These are phyloP conservation scores for Pseudozyma sp. DNA, from an alignment of 1,284 basidiomycete genomes.

Conservation along the genomic window DNA sequence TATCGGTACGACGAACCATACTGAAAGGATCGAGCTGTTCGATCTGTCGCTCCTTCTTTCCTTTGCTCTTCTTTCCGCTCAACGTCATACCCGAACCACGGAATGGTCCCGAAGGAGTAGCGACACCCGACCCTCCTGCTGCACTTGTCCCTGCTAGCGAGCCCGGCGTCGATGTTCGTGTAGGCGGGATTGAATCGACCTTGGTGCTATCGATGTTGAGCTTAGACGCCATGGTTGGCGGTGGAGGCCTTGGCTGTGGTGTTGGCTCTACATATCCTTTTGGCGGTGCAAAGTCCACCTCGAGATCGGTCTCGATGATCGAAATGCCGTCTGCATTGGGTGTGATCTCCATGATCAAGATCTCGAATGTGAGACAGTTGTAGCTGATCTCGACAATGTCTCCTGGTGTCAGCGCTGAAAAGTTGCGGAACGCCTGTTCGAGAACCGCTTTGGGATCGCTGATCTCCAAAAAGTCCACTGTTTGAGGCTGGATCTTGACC, in stretches of 20 bases:
- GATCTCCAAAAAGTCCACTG: constrained; percentile 89
- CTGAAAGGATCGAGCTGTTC: constrained; percentile 63
- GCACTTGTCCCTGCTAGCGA: constrained; percentile 39
- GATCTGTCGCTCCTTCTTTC: constrained; percentile 64
- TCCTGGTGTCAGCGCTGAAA: constrained; percentile 74
- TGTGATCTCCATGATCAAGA: constrained; percentile 92
- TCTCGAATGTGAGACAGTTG: constrained; percentile 86
- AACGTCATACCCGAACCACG: constrained; percentile 62
- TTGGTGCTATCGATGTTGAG: constrained; percentile 82
- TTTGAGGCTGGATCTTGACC: constrained; percentile 96
- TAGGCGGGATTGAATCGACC: constrained; percentile 65
- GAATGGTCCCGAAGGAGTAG: constrained; percentile 53
- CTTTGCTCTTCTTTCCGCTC: constrained; percentile 67
- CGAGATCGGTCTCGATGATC: constrained; percentile 94
- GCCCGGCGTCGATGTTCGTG: constrained; percentile 67
- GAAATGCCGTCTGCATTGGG: constrained; percentile 83
- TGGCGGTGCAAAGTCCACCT: constrained; percentile 77
- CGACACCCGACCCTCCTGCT: constrained; percentile 31
- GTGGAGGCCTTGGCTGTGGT: constrained; percentile 79
- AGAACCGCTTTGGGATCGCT: constrained; percentile 94
- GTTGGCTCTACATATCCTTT: constrained; percentile 86
- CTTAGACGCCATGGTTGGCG: constrained; percentile 95
- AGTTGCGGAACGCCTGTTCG: constrained; percentile 93
- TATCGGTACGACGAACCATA: constrained; percentile 68
- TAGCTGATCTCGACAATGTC: constrained; percentile 72